These are phyloP conservation scores for baker's yeast (Saccharomyces cerevisiae) DNA, from an alignment of 805 yeast genomes.

Conservation along the genomic window DNA sequence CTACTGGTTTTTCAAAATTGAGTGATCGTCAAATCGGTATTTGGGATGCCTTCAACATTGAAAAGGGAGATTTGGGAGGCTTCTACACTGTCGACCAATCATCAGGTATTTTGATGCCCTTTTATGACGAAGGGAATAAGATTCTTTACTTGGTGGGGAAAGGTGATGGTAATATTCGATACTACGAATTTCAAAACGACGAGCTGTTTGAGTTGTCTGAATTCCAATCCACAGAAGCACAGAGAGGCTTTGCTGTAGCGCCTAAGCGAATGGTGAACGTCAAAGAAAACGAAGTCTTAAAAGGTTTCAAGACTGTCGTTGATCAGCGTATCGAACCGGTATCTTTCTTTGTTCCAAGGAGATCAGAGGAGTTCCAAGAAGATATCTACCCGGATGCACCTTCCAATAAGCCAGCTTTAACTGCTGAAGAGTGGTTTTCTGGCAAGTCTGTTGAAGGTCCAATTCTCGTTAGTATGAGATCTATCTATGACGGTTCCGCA, in stretches of 20 bases:
- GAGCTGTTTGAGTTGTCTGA: conserved; percentile 80
- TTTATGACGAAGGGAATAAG: conserved; percentile 72
- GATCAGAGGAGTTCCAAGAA: conserved; percentile 83
- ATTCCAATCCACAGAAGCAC: conserved; percentile 82
- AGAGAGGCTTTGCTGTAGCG: conserved; percentile 87
- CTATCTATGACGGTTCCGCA: conserved; percentile 67
- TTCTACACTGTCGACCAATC: conserved; percentile 80
- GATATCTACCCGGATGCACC: conserved; percentile 92
- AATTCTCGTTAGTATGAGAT: conserved; percentile 62
- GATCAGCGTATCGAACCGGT: conserved; percentile 83
- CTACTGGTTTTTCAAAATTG: conserved; percentile 89
- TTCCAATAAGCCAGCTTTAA: conserved; percentile 65
- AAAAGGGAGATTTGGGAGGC: conserved; percentile 81
- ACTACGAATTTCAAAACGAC: conserved; percentile 82
- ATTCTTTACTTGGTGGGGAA: conserved; percentile 89
- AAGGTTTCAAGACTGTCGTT: conserved; percentile 77
- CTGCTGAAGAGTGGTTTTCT: conserved; percentile 68
- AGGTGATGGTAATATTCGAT: conserved; percentile 96
- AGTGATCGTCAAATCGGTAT: conserved; percentile 93
- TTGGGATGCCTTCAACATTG: conserved; percentile 76
- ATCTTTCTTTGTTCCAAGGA: conserved; percentile 88
- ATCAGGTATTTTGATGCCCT: conserved; percentile 89
- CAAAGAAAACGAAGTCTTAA: conserved; percentile 75
- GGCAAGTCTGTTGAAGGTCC: conserved; percentile 86
- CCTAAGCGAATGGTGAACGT: conserved; percentile 78